Evolutionary conservation across 2,329 filamentous ascomycete genomes (phyloP).

Genomic region (Gaeumannomyces sp.): DNA sequence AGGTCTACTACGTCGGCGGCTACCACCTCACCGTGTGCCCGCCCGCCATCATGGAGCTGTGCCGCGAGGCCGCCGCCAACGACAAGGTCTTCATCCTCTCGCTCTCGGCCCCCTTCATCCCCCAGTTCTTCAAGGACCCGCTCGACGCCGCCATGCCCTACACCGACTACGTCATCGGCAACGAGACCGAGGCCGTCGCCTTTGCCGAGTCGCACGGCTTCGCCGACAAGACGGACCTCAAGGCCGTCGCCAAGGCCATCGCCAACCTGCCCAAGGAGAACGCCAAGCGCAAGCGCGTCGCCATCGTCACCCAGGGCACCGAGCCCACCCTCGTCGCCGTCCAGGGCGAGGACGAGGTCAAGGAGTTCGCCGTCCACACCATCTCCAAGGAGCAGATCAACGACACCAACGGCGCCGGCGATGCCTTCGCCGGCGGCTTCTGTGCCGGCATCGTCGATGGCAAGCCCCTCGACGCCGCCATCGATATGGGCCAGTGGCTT

Average conservation of each 20-base stretch:
- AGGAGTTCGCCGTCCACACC: slow-evolving; percentile 73
- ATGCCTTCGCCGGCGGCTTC: slow-evolving; percentile 94
- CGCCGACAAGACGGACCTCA: slow-evolving; percentile 57
- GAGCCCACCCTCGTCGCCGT: slow-evolving; percentile 81
- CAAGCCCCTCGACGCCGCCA: slow-evolving; percentile 67
- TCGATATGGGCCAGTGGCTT: slow-evolving; percentile 96
- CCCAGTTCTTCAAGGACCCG: slow-evolving; percentile 95
- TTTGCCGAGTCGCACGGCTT: slow-evolving; percentile 80
- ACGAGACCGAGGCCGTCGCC: slow-evolving; percentile 87
- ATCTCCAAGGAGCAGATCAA: slow-evolving; percentile 75
- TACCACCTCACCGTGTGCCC: slow-evolving; percentile 98
- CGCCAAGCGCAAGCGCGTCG: slow-evolving; percentile 71
- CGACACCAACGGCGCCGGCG: slow-evolving; percentile 95
- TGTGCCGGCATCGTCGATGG: slow-evolving; percentile 82
- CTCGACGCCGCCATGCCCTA: slow-evolving; percentile 81
- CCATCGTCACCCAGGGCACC: slow-evolving; percentile 92
- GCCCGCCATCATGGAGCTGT: slow-evolving; percentile 81
- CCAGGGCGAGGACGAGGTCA: slow-evolving; percentile 62
- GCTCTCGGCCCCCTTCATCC: slow-evolving; percentile 91
- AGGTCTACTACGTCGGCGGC: slow-evolving; percentile 88
- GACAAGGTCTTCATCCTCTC: slow-evolving; percentile 92
- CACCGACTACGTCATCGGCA: slow-evolving; percentile 94
- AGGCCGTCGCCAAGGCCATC: slow-evolving; percentile 78
- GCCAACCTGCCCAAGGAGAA: slow-evolving; percentile 92
- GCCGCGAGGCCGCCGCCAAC: slow-evolving; percentile 78